These are phyloP conservation scores for Domatiomyces catenatus DNA, from an alignment of 2,329 filamentous ascomycete genomes.

Conservation along the genomic window DNA sequence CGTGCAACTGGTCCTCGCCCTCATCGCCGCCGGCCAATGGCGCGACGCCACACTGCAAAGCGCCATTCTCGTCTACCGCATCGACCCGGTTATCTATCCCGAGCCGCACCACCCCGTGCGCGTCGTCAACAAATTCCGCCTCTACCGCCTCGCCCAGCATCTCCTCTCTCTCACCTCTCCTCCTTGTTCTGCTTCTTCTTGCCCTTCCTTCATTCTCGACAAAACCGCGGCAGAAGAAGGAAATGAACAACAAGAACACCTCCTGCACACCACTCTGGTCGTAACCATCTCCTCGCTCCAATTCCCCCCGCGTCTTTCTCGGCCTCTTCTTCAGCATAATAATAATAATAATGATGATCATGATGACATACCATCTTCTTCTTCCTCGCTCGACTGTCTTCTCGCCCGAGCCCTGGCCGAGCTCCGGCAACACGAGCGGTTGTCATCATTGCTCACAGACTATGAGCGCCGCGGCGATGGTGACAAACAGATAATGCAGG, in stretches of 20 bases:
- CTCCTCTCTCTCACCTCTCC: not conserved
- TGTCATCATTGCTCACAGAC: too few relatives aligned
- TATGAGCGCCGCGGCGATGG: too few relatives aligned
- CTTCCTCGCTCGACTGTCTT: not conserved
- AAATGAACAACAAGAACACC: too few relatives aligned
- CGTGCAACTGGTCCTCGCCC: slow-evolving; percentile 36
- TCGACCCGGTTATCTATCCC: slow-evolving; percentile 36
- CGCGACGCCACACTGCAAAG: slow-evolving; percentile 36
- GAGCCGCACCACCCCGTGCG: slow-evolving; percentile 39
- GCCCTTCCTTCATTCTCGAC: not conserved
- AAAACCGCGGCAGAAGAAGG: not conserved
- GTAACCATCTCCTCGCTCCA: not conserved
- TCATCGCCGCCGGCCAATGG: slow-evolving; percentile 30
- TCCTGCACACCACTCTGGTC: not conserved
- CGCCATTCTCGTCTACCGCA: slow-evolving; percentile 35
- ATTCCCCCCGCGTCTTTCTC: not conserved
- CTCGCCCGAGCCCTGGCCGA: not conserved
- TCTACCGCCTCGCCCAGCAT: not conserved
- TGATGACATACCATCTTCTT: not conserved
- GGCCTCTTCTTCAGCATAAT: too few relatives aligned
- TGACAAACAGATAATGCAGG: too few relatives aligned
- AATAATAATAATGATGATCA: not conserved
- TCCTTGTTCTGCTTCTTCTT: not conserved
- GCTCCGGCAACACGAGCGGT: not conserved
- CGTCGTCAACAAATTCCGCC: slow-evolving; percentile 30